Evolutionary conservation across 306 rosid species (phyloP).

Genomic region (Abrus pulchellus): DNA sequence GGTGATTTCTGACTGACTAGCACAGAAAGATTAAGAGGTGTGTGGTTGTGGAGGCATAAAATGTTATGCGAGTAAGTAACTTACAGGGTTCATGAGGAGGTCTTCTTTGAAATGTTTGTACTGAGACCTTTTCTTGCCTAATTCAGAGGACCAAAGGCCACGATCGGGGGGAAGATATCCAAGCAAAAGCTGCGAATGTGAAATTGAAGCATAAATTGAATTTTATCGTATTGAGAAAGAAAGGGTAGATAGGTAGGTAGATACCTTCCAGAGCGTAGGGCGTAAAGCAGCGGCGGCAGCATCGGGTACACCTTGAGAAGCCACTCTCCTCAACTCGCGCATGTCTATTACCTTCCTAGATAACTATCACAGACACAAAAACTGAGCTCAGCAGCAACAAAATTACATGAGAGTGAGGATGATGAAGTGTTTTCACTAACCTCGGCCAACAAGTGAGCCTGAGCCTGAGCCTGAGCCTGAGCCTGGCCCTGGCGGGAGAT

Average conservation of each 20-base stretch:
- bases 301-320: conserved; percentile 89
- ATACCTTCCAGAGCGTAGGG: conserved; percentile 92
- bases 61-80: conserved; percentile 45
- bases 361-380: conserved; percentile 51
- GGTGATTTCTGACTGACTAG: conserved; percentile 98
- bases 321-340: conserved; percentile 71
- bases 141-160: conserved; percentile 81
- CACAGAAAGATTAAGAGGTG: conserved; percentile 77
- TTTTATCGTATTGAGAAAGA: not conserved
- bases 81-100: conserved; percentile 92
- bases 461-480: conserved; percentile 36
- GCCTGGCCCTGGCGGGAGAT: conserved; percentile 43
- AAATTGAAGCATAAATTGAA: not conserved
- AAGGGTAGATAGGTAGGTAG: not conserved
- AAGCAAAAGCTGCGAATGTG: conserved; percentile 70
- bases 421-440: conserved; percentile 42
- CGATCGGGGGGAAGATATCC: conserved; percentile 89
- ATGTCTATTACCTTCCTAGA: conserved; percentile 80
- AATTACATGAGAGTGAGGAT: not conserved
- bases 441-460: conserved; percentile 77
- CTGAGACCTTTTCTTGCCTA: conserved; percentile 90
- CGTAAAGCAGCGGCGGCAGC: conserved; percentile 85
- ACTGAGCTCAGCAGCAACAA: not conserved
- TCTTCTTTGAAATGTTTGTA: conserved; percentile 92
- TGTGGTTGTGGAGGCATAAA: conserved; percentile 46